phyloP scores from a whole-genome alignment of 73 alveolate species.

The Stentor coeruleus region DNA sequence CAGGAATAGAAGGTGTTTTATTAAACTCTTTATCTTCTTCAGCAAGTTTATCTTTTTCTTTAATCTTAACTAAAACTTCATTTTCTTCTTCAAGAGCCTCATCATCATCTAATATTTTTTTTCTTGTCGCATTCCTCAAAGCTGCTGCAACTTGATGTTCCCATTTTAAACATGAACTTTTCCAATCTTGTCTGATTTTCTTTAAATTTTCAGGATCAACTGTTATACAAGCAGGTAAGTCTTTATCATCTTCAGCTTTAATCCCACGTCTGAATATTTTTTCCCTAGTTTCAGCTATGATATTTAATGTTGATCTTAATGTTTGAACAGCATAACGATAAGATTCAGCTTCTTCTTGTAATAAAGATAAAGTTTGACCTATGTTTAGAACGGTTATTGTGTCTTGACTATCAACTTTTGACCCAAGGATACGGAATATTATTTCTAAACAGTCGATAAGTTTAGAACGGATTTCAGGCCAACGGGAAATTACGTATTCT shows the following conservation, averaged over 20 bases:
- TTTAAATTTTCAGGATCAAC: slow-evolving; percentile 65
- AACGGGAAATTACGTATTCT: slow-evolving; percentile 27
- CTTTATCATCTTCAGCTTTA: slow-evolving; percentile 51
- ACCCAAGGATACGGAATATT: slow-evolving; percentile 35
- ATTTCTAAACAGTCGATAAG: slow-evolving; percentile 39
- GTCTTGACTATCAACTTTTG: slow-evolving; percentile 43
- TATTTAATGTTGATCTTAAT: slow-evolving; percentile 44
- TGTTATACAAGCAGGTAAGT: slow-evolving; percentile 71
- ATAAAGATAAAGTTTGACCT: slow-evolving; percentile 43
- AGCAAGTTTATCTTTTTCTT: slow-evolving; percentile 60
- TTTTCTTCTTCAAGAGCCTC: slow-evolving; percentile 82
- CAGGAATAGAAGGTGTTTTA: slow-evolving; percentile 25
- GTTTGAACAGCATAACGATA: slow-evolving; percentile 52
- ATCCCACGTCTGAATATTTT: slow-evolving; percentile 38
- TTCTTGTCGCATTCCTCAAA: slow-evolving; percentile 68
- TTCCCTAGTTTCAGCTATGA: slow-evolving; percentile 45
- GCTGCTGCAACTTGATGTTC: slow-evolving; percentile 68
- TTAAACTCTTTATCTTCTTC: slow-evolving; percentile 34
- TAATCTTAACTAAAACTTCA: slow-evolving; percentile 67
- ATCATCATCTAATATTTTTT: slow-evolving; percentile 70
- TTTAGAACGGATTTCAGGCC: slow-evolving; percentile 23
- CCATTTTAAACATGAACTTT: slow-evolving; percentile 67
- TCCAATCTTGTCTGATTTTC: slow-evolving; percentile 62
- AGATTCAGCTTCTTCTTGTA: slow-evolving; percentile 57
- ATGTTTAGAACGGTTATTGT: slow-evolving; percentile 42